A percentile compares a stretch with the other conserved stretches of the same genome.
Evolutionary conservation across 129 eudicot species (phyloP).

Genomic region (Arctium lappa): DNA sequence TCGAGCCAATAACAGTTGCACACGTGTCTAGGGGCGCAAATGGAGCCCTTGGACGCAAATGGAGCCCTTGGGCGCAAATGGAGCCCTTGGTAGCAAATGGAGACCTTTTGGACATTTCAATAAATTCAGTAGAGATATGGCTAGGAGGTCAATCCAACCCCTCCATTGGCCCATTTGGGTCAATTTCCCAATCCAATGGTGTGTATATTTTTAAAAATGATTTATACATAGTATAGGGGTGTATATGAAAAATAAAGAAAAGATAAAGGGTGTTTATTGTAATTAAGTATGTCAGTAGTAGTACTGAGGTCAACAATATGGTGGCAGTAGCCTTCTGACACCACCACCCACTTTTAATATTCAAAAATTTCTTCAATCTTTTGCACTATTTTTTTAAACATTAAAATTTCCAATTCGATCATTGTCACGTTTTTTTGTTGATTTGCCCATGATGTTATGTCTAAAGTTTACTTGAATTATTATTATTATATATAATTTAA

Average conservation of each 20-base stretch:
- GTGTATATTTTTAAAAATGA: too few relatives aligned
- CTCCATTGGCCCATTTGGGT: too few relatives aligned
- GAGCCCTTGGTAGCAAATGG: too few relatives aligned
- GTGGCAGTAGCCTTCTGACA: conserved; percentile 31
- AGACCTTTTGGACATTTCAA: too few relatives aligned
- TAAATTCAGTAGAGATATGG: too few relatives aligned
- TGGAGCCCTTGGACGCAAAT: too few relatives aligned
- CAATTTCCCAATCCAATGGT: too few relatives aligned
- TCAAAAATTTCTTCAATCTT: conserved; percentile 3
- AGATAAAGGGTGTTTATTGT: conserved; percentile 1
- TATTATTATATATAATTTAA: too few relatives aligned
- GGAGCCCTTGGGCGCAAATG: too few relatives aligned
- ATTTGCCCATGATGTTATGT: neutral
- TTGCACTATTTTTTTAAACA: neutral
- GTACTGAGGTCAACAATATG: conserved; percentile 20
- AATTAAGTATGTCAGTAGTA: neutral
- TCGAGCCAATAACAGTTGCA: too few relatives aligned
- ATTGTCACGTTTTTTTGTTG: neutral
- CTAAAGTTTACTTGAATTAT: neutral
- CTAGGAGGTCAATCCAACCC: too few relatives aligned
- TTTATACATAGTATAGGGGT: neutral
- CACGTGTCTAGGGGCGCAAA: too few relatives aligned
- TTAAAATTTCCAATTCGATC: neutral
- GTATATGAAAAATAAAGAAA: neutral
- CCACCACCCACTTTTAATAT: conserved; percentile 8